Conservation (phyloP, 768 basidiomycete species). For the Tylopilus vinaceipallidus region DNA sequence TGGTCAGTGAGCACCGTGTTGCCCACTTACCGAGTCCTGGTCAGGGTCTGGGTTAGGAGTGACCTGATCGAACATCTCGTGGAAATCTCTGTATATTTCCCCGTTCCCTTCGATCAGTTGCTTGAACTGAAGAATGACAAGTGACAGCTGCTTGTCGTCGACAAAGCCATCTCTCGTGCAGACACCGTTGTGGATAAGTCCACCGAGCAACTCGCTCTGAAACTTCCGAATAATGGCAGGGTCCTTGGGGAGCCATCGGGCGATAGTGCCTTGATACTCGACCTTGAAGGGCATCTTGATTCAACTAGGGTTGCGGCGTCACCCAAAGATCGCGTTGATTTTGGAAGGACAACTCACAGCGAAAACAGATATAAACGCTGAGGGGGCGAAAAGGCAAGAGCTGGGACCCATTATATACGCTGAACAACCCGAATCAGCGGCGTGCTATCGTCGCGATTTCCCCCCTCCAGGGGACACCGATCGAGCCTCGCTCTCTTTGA, state of each 20-base stretch:
- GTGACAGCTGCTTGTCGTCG: constrained; percentile 10
- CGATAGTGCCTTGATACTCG: constrained; percentile 20
- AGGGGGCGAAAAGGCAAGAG: neutral
- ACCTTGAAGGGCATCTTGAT: constrained; percentile 14
- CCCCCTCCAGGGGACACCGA: too few relatives aligned
- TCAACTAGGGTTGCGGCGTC: neutral
- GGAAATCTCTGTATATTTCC: constrained; percentile 20
- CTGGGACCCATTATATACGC: constrained; percentile 3
- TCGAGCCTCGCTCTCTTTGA: too few relatives aligned
- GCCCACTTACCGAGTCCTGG: constrained; percentile 7
- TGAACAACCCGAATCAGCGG: neutral
- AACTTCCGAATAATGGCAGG: constrained; percentile 7
- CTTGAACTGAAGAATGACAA: constrained; percentile 20
- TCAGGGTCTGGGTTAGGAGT: neutral
- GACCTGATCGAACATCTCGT: constrained; percentile 26
- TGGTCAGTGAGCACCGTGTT: neutral
- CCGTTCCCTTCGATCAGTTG: constrained; percentile 23
- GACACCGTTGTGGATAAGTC: constrained; percentile 21
- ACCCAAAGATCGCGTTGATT: neutral
- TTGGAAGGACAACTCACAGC: neutral
- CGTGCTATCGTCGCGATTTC: too few relatives aligned
- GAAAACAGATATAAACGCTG: neutral
- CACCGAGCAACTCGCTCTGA: constrained; percentile 27
- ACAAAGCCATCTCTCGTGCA: constrained; percentile 3
- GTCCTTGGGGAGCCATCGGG: constrained; percentile 21